Base-by-base conservation (phyloP, 179 eudicot genomes). In the Gypsophila paniculata region DNA sequence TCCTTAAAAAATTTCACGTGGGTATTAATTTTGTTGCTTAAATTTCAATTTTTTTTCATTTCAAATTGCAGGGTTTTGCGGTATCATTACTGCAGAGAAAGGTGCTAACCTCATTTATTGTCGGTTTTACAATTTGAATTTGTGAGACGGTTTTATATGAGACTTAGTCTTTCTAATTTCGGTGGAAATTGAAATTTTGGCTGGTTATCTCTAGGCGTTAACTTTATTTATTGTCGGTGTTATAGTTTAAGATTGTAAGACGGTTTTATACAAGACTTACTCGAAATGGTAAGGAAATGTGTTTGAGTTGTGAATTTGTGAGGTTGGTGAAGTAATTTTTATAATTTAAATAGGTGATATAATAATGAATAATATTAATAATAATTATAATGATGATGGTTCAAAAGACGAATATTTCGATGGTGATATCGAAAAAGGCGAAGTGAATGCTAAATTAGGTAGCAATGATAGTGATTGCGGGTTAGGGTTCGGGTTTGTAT, bases 391-490 rank as follows among this genome's bases (percentile, higher is more conserved):
- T 68, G 68, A 79, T 48, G n/a, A 72, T 65, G n/a, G n/a, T 77
- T 74, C 80, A n/a, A 74, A 79, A 76, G 79, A 77, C 0, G 79
- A 78, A 58, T 81, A 79, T 61, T 60, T 67, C 53, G 72, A 65
- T 61, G 65, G 70, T 72, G 96, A 90, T 79, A 86, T 90, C 69
- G 96, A 86, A 76, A 85, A 76, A 73, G 90, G 90, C 74, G 78
- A 75, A 22, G 71, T 68, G 63, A 60, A 55, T 57, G 57, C 38
- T 61, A 87, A 82, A 4, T 78, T 74, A 52, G 73, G 55, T 68
- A 65, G 74, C 51, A 62, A 26, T 26, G 70, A 55, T 68, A 82
- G 79, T 26, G 70, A 39, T 39, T 70, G 72, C 70, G 79, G 76
- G n/a, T 25, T 75, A 14, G 75, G 78, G 51, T 68, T 75, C 53